phyloP scores from a whole-genome alignment of 2,329 filamentous ascomycete species.

The Xylariaceae sp. region DNA sequence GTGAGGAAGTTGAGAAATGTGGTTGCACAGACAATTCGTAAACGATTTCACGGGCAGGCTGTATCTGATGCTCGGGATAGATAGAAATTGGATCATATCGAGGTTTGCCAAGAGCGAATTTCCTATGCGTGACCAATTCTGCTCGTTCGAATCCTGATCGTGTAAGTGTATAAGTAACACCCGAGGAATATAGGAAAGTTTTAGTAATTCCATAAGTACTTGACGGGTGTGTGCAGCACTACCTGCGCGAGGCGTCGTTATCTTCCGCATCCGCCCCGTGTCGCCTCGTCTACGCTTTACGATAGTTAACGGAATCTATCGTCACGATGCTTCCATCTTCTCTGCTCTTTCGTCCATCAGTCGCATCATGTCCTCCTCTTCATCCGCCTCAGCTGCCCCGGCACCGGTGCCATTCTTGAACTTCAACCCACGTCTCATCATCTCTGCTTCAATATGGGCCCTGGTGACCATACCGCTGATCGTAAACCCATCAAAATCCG shows the following conservation, averaged over 20 bases:
- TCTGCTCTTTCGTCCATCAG: constrained; percentile 36
- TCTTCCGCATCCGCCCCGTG: not conserved
- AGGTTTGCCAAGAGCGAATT: too few relatives aligned
- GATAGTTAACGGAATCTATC: not conserved
- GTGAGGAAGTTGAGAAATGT: not conserved
- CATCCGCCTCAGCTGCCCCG: constrained; percentile 30
- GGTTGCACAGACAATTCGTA: not conserved
- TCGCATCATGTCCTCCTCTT: constrained; percentile 44
- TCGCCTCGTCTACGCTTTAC: not conserved
- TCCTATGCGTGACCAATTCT: not conserved
- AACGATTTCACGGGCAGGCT: not conserved
- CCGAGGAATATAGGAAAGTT: not conserved
- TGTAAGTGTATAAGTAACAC: not conserved
- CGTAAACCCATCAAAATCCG: constrained; percentile 47
- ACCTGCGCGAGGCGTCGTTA: not conserved
- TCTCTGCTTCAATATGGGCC: constrained; percentile 54
- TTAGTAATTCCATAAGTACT: not conserved
- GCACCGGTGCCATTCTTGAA: constrained; percentile 30
- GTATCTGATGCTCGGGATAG: not conserved
- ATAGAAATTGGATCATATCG: not conserved
- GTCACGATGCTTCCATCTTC: constrained; percentile 25
- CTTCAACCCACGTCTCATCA: constrained; percentile 49
- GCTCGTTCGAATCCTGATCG: not conserved
- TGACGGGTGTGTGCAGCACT: not conserved
- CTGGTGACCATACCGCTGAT: constrained; percentile 53